phyloP scores from a whole-genome alignment of 176 grass and related monocot genomes.

The Cenchrus fungigraminus region DNA sequence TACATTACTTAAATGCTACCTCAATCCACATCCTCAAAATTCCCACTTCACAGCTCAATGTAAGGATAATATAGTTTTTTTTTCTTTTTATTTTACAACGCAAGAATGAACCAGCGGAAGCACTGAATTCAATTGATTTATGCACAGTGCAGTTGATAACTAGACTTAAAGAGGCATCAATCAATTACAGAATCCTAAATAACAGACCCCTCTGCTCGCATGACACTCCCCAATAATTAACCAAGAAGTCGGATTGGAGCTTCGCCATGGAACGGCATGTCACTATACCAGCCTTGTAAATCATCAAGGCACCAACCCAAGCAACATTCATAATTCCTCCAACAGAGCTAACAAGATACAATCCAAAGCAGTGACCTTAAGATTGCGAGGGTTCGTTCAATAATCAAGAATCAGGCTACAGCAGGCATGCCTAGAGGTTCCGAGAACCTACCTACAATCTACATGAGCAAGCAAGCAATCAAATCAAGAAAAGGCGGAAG shows the following conservation, averaged over 20 bases:
- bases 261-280: not conserved
- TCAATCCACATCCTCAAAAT: not conserved
- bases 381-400: not conserved
- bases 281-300: not conserved
- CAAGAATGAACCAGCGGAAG: not conserved
- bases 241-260: constrained; percentile 24
- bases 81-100: not conserved
- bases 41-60: not conserved
- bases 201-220: not conserved
- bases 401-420: not conserved
- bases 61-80: not conserved
- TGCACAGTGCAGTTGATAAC: not conserved
- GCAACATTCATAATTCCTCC: not conserved
- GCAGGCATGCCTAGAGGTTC: not conserved
- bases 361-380: not conserved
- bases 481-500: not conserved
- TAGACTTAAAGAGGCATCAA: not conserved
- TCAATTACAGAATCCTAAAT: not conserved
- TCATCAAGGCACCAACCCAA: not conserved
- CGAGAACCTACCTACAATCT: constrained; percentile 15
- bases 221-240: not conserved
- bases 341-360: not conserved
- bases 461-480: not conserved
- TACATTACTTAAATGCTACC: not conserved
- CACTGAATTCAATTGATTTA: not conserved